Evolutionary conservation across 2,329 filamentous ascomycete genomes (phyloP), one percentile per base, ranked within the genome.

Genomic region (Exophiala oligosperma): DNA sequence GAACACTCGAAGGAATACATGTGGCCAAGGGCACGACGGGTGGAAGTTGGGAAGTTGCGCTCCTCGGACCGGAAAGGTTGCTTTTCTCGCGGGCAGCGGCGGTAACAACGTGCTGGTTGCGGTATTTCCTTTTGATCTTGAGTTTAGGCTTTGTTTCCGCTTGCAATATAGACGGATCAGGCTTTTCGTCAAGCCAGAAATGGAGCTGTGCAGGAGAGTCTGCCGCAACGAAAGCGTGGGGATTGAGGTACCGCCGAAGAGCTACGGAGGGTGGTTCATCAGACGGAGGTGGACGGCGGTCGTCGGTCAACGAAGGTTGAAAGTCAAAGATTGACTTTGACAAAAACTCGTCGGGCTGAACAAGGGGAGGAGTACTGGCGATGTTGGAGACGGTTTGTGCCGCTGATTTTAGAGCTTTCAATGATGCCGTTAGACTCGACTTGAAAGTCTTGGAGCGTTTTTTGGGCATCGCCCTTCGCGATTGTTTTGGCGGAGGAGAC

Each of bases 21-120:
- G 84, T 85, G 68, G 86, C 83, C 78, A 87, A 80, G 66, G 85
- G 84, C 59, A 87, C 84, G 56, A 83, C 84, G 2, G 82, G 79
- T 1, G 78, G 77, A 47, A 78, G 76, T 32, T 72, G 52, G 12
- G 58, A 47, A 5, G 54, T 50, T 7, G 26, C 29, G 23, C 40
- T 57, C 28, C 21, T 55, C 3, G 50, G 49, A 6, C 41, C 24
- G 3, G 38, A 28, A 5, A 55, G 26, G 4, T 43, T 50, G 24
- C 40, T 41, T 1, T 38, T 32, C 8, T 63, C 57, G 21, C 43
- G 52, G 26, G 24, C 28, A 35, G 52, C 8, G 24, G 44, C 24
- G 29, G 54, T 14, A 40, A 29, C 12, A 5, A 14, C 47, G 43
- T 52, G 40, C 66, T 60, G 23, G 64, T 54, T 67, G 64, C 38